Evolutionary conservation across 2,329 filamentous ascomycete species (phyloP).

Genomic region (Trichoderma atroviride): DNA sequence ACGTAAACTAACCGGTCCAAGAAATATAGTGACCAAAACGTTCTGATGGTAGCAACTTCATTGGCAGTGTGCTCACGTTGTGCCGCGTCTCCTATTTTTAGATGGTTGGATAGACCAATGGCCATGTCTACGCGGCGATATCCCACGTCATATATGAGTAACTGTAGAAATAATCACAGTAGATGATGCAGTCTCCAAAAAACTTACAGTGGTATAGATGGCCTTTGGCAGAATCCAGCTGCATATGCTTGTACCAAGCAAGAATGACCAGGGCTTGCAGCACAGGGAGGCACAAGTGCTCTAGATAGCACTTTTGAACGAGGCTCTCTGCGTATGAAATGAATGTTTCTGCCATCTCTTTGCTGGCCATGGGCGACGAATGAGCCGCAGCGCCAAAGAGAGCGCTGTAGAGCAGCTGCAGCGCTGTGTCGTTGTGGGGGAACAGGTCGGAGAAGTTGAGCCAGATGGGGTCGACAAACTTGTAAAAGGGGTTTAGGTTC

Average conservation of each 20-base stretch:
- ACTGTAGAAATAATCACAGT: too few relatives aligned
- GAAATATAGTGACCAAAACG: slow-evolving; percentile 24
- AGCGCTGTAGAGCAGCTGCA: slow-evolving; percentile 22
- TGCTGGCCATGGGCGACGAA: slow-evolving; percentile 11
- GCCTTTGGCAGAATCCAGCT: slow-evolving; percentile 21
- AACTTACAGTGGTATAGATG: slow-evolving; percentile 23
- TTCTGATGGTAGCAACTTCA: slow-evolving; percentile 17
- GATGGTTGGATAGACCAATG: slow-evolving; percentile 23
- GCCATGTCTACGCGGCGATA: slow-evolving; percentile 16
- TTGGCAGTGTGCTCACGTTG: not conserved
- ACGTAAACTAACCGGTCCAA: slow-evolving; percentile 18
- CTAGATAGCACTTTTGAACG: slow-evolving; percentile 24
- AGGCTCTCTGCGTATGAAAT: slow-evolving; percentile 23
- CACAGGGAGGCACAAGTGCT: slow-evolving; percentile 22
- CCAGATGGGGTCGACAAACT: slow-evolving; percentile 24
- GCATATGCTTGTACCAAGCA: slow-evolving; percentile 22
- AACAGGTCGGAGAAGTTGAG: slow-evolving; percentile 24
- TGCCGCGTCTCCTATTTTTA: not conserved
- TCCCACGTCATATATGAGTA: not conserved
- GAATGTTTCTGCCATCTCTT: slow-evolving; percentile 14
- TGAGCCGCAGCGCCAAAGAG: slow-evolving; percentile 21
- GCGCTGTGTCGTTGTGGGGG: slow-evolving; percentile 21
- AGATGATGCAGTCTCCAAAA: not conserved
- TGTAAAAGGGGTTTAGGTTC: slow-evolving; percentile 15
- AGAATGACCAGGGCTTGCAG: slow-evolving; percentile 19